Evolutionary conservation across 768 basidiomycete species (phyloP).

Genomic region (Agaricus subrufescens): DNA sequence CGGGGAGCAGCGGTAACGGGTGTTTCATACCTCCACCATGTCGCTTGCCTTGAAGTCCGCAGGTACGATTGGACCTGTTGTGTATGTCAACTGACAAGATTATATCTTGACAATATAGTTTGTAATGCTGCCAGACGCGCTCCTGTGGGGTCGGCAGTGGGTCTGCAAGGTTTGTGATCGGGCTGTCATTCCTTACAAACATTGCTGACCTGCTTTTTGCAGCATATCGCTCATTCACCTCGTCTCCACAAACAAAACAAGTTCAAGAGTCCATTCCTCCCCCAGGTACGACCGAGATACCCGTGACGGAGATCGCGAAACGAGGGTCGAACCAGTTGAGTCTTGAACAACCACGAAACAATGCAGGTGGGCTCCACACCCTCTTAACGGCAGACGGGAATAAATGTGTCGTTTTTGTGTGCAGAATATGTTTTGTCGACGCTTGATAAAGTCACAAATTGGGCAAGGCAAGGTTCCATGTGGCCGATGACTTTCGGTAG

Average conservation of each 20-base stretch:
- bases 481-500: conserved; percentile 98
- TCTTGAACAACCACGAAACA: conserved; percentile 85
- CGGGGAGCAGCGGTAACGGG: not conserved
- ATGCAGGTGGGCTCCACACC: conserved; percentile 57
- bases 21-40: conserved; percentile 30
- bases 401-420: not conserved
- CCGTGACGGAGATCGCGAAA: conserved; percentile 69
- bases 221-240: conserved; percentile 48
- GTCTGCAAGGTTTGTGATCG: conserved; percentile 32
- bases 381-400: not conserved
- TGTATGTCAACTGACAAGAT: not conserved
- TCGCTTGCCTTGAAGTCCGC: conserved; percentile 38
- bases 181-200: not conserved
- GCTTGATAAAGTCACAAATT: conserved; percentile 94
- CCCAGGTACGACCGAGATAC: conserved; percentile 37
- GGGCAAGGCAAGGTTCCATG: conserved; percentile 97
- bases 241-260: conserved; percentile 36
- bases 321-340: conserved; percentile 80
- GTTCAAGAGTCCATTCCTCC: conserved; percentile 29
- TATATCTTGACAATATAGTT: conserved; percentile 10
- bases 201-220: conserved; percentile 11
- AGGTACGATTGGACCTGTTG: conserved; percentile 22
- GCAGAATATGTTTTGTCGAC: conserved; percentile 95
- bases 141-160: conserved; percentile 39
- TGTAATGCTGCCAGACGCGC: conserved; percentile 37